Conservation (phyloP, 1,139 yeast species). For the Pichia sp. region DNA sequence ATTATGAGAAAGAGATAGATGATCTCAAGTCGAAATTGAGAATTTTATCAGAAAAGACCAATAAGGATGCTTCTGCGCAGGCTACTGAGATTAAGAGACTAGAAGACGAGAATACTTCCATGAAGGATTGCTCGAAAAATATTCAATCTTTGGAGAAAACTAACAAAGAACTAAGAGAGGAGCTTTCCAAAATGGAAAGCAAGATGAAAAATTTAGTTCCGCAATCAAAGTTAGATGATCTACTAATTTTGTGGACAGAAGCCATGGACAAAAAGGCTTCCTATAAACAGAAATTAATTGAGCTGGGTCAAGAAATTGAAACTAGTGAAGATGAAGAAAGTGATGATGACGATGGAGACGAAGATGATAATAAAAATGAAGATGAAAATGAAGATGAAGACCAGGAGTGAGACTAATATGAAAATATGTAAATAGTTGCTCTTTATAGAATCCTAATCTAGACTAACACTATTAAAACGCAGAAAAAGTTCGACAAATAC, state of each 20-base stretch:
- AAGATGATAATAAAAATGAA: slow-evolving; percentile 10
- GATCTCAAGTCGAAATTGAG: too few species aligned
- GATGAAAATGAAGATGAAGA: not conserved
- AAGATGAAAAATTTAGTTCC: slow-evolving; percentile 34
- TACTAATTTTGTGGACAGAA: slow-evolving; percentile 67
- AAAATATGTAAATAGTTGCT: not conserved
- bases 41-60: too few species aligned
- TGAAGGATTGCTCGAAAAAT: not conserved
- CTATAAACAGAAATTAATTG: slow-evolving; percentile 48
- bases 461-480: not conserved
- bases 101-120: not conserved
- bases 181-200: slow-evolving; percentile 9
- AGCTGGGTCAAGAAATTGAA: slow-evolving; percentile 9
- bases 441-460: not conserved
- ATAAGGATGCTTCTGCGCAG: not conserved
- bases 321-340: slow-evolving; percentile 28
- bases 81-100: slow-evolving; percentile 1
- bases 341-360: slow-evolving; percentile 10
- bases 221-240: slow-evolving; percentile 62
- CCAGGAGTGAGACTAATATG: not conserved
- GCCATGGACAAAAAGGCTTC: slow-evolving; percentile 59
- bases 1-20: too few species aligned
- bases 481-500: not conserved
- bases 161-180: slow-evolving; percentile 8
- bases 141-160: not conserved